phyloP scores from a whole-genome alignment of 805 yeast genomes.

The Ogataea trehaloabstinens region DNA sequence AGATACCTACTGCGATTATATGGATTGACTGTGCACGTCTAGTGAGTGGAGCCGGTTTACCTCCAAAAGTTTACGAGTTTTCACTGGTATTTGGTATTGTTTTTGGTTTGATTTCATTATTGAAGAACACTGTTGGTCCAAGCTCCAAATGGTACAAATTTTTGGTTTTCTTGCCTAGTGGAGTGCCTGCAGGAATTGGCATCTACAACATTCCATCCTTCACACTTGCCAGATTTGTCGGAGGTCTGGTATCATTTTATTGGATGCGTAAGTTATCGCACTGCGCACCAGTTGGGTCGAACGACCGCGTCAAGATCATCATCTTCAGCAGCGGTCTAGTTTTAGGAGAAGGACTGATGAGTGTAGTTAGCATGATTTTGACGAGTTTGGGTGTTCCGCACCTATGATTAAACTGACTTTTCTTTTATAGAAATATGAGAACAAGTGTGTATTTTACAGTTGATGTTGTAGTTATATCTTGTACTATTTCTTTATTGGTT shows the following conservation, averaged over 20 bases:
- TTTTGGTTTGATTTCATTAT: conserved; percentile 67
- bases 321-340: conserved; percentile 91
- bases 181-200: conserved; percentile 97
- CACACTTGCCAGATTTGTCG: conserved; percentile 88
- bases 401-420: no score
- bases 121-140: conserved; percentile 52
- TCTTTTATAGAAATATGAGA: no score
- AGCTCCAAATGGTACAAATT: conserved; percentile 29
- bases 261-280: conserved; percentile 44
- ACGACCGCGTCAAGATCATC: conserved; percentile 69
- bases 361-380: conserved; percentile 76
- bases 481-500: conserved; percentile 2
- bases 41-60: conserved; percentile 88
- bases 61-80: conserved; percentile 67
- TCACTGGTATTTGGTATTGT: conserved; percentile 60
- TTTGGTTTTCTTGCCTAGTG: conserved; percentile 73
- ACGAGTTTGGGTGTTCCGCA: conserved; percentile 70
- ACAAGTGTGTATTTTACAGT: no score
- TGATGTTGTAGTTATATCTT: no score
- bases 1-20: conserved; percentile 92
- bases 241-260: conserved; percentile 67
- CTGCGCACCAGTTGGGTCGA: conserved; percentile 23
- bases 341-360: conserved; percentile 89
- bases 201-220: conserved; percentile 92
- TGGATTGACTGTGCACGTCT: conserved; percentile 96